phyloP scores from a whole-genome alignment of 208 protist species.

The Crithidia fasciculata region DNA sequence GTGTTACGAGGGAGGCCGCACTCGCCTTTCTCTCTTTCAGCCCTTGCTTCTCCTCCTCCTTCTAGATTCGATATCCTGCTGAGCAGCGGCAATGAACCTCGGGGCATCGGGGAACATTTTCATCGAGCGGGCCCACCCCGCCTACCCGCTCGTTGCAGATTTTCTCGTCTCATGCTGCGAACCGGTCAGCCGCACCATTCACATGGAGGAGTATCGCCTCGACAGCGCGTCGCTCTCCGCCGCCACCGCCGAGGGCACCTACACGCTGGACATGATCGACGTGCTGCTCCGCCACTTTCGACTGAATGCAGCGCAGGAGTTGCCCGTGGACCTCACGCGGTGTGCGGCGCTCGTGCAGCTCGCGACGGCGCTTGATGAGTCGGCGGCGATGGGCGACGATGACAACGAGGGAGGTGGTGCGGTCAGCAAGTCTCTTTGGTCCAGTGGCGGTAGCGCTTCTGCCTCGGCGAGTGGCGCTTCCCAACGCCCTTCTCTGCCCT shows the following conservation, averaged over 20 bases:
- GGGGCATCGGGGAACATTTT: slow-evolving; percentile 71
- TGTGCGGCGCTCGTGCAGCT: slow-evolving; percentile 45
- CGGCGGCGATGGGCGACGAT: not conserved
- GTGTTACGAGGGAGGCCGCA: too few species aligned
- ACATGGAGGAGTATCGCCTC: slow-evolving; percentile 85
- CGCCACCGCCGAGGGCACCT: slow-evolving; percentile 85
- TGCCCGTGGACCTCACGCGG: slow-evolving; percentile 68
- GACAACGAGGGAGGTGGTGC: not conserved
- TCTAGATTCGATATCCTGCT: not conserved
- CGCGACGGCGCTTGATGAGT: slow-evolving; percentile 34
- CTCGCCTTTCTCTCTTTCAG: too few species aligned
- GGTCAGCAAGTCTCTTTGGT: not conserved
- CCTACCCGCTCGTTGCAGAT: slow-evolving; percentile 74
- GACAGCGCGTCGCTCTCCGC: slow-evolving; percentile 82
- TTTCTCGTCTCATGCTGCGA: slow-evolving; percentile 91
- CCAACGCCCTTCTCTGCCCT: slow-evolving; percentile 12
- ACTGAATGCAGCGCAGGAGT: slow-evolving; percentile 49
- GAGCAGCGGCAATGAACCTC: slow-evolving; percentile 55
- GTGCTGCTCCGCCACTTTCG: slow-evolving; percentile 80
- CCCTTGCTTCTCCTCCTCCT: too few species aligned
- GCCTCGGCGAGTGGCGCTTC: not conserved
- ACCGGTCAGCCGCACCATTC: slow-evolving; percentile 83
- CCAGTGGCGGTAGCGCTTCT: not conserved
- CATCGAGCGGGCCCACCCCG: slow-evolving; percentile 74
- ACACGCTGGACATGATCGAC: slow-evolving; percentile 85